phyloP scores from a whole-genome alignment of 805 yeast species.

The Kuraishia cidri region DNA sequence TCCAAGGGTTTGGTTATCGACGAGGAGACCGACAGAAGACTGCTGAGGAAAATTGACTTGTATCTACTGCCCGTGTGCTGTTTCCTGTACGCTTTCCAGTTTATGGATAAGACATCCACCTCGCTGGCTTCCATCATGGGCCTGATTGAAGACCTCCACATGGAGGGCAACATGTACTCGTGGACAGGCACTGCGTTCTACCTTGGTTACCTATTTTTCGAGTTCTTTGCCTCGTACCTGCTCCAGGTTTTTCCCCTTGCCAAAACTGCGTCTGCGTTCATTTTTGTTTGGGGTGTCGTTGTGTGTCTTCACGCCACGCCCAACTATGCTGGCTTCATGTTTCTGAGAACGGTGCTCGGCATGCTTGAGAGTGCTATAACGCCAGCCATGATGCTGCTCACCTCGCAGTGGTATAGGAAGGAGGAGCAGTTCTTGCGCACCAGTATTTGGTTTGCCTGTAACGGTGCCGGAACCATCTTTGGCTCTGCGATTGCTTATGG shows the following conservation, averaged over 20 bases:
- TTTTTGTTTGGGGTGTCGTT: constrained; percentile 22
- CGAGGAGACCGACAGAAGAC: constrained; percentile 5
- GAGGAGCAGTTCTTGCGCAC: constrained; percentile 34
- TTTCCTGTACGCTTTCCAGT: constrained; percentile 36
- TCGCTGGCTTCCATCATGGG: constrained; percentile 27
- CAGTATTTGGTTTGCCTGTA: constrained; percentile 28
- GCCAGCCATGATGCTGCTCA: constrained; percentile 45
- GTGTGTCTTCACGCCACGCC: constrained; percentile 20
- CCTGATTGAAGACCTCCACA: constrained; percentile 22
- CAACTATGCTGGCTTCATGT: constrained; percentile 32
- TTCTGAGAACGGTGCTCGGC: constrained; percentile 37
- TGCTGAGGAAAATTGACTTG: constrained; percentile 34
- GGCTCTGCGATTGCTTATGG: constrained; percentile 47
- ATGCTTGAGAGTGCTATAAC: constrained; percentile 40
- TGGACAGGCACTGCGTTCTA: constrained; percentile 21
- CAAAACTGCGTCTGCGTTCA: constrained; percentile 18
- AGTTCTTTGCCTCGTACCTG: constrained; percentile 24
- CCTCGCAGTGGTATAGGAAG: constrained; percentile 45
- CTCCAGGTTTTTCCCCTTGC: constrained; percentile 22
- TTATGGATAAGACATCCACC: constrained; percentile 30
- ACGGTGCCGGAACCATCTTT: constrained; percentile 30
- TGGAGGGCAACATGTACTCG: constrained; percentile 20
- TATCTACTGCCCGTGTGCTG: constrained; percentile 38
- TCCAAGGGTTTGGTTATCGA: constrained; percentile 18
- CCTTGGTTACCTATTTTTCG: constrained; percentile 20